phyloP scores from a whole-genome alignment of 192 early-diverging fungal genomes.

The Podila epicladia region DNA sequence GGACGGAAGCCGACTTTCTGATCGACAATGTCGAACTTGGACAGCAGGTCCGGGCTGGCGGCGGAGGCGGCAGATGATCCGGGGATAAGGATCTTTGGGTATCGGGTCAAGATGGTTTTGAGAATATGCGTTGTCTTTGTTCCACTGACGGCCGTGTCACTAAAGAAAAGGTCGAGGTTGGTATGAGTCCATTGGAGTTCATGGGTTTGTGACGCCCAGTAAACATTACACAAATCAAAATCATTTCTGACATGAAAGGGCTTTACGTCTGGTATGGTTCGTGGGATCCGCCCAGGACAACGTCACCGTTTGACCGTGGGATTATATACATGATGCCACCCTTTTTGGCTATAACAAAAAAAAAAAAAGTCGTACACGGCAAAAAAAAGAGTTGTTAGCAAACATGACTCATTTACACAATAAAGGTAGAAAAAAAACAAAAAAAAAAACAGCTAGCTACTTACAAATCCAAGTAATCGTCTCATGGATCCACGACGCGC shows the following conservation, averaged over 20 bases:
- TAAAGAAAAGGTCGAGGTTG: constrained; percentile 7
- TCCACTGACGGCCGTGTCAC: constrained; percentile 12
- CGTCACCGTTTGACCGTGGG: constrained; percentile 78
- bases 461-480: constrained; percentile 59
- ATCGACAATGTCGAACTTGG: constrained; percentile 51
- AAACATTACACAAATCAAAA: background rate
- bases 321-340: constrained; percentile 80
- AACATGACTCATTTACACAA: background rate
- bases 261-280: constrained; percentile 57
- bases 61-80: constrained; percentile 47
- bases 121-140: constrained; percentile 45
- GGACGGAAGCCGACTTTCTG: constrained; percentile 68
- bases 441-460: background rate
- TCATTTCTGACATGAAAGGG: background rate
- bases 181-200: background rate
- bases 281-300: constrained; percentile 81
- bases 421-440: background rate
- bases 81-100: constrained; percentile 53
- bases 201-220: background rate
- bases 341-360: constrained; percentile 19
- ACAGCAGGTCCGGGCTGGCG: constrained; percentile 17
- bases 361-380: background rate
- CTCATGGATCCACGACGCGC: constrained; percentile 74
- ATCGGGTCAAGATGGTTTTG: constrained; percentile 48
- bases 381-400: background rate